Percentiles rank a stretch among this genome's conserved stretches.
Conservation (phyloP, 257 asterid species). For the Petunia secreta region DNA sequence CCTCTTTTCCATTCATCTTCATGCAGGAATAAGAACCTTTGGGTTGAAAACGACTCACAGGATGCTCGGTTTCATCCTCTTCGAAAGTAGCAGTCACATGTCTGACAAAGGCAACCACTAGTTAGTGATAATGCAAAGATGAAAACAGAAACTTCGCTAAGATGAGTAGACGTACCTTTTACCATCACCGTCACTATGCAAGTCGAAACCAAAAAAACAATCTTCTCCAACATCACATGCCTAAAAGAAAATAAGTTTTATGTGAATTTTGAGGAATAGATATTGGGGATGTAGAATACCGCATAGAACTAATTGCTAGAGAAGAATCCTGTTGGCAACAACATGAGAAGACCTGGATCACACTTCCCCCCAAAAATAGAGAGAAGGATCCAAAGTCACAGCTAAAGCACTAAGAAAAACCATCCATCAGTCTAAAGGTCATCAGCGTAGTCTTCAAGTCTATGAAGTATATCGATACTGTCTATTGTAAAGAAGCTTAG, state of each 20-base stretch:
- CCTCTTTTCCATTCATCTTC: slow-evolving; percentile 89
- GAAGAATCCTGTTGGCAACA: no score
- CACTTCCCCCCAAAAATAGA: no score
- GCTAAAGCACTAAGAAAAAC: no score
- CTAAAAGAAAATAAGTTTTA: slow-evolving; percentile 37
- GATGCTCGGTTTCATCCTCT: slow-evolving; percentile 44
- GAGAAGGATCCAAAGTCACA: no score
- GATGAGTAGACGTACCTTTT: slow-evolving; percentile 61
- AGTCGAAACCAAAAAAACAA: slow-evolving; percentile 44
- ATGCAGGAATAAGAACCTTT: slow-evolving; percentile 33
- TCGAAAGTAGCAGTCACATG: no score
- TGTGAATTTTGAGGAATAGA: background rate
- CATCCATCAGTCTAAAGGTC: no score
- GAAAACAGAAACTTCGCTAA: slow-evolving; percentile 60
- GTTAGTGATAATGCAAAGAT: background rate
- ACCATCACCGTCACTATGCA: no score
- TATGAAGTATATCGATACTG: no score
- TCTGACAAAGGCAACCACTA: background rate
- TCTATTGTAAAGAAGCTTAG: no score
- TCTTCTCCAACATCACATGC: slow-evolving; percentile 72
- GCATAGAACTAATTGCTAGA: background rate
- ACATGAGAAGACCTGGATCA: no score
- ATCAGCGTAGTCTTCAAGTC: no score
- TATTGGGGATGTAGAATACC: background rate
- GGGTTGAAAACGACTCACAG: slow-evolving; percentile 58